Base-by-base conservation (phyloP, 441 rosid species). In the Dalechampia spathulata region DNA sequence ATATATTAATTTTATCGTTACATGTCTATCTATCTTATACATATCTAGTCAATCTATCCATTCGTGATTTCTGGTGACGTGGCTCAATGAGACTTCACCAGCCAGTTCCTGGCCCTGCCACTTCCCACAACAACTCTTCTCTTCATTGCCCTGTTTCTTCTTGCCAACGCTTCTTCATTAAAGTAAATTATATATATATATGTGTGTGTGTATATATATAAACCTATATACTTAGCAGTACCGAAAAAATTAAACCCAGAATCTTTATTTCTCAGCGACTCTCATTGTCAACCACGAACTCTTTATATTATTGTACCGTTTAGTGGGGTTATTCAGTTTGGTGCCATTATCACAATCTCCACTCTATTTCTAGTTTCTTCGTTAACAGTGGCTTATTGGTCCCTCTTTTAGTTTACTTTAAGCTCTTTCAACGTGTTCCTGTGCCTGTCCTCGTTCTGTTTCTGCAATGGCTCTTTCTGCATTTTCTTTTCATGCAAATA, bases 381-480 rank as follows among this genome's bases (percentile, higher is more conserved):
- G n/a, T n/a, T n/a, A n/a, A n/a, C n/a, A n/a, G n/a, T n/a, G n/a
- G n/a, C n/a, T n/a, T n/a, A n/a, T n/a, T n/a, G n/a, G n/a, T n/a
- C n/a, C n/a, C n/a, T n/a, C n/a, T n/a, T n/a, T n/a, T n/a, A n/a
- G n/a, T n/a, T n/a, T n/a, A n/a, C n/a, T 10, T 8, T 19, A 20
- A 16, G 17, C 34, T 30, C 34, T 30, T 30, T 4, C 34, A 23
- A n/a, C n/a, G n/a, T n/a, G n/a, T n/a, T n/a, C n/a, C n/a, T n/a
- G n/a, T n/a, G n/a, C n/a, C n/a, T n/a, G n/a, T n/a, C n/a, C n/a
- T n/a, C n/a, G 26, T 40, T 54, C 17, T 38, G 6, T 30, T 25
- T 22, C 11, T 45, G 65, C 50, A 23, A 86, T 90, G 93, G 93
- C 94, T 58, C 75, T 83, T 22, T 77, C 68, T 76, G 75, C 85